Base-by-base conservation (phyloP, 2,329 filamentous ascomycete genomes). In the Fusarium algeriense region DNA sequence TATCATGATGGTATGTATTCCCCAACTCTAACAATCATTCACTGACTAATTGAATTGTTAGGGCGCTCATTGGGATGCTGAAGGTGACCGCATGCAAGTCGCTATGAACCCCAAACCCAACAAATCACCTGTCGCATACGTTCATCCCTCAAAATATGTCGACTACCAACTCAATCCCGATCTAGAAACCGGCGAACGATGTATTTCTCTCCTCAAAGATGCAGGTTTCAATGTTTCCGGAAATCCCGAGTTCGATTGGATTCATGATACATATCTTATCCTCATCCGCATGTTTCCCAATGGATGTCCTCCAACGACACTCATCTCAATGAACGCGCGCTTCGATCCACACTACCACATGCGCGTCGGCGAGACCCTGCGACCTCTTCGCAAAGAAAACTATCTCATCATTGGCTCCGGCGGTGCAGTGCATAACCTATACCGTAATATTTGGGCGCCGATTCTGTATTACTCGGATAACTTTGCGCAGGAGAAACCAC, bases 251-350 rank as follows among this genome's bases (percentile, higher is more conserved):
- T 92, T 92, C 70, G 88, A 92, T 75, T 92, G 90, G 90, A 92
- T 92, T 76, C 90, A 93, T 81, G 91, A 93, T 78, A 91, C 89
- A 0, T 92, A 89, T 75, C 84, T 92, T 6, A 87, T 92, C 61
- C 81, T 92, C 12, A 90, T 92, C 76, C 84, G 89, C 58, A 92
- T 93, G 90, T 92, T 92, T 70, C 90, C 90, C 0, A 70, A 75
- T 4, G 83, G 81, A n/a, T 91, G 88, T 73, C 91, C 91, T 3
- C 91, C 90, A 0, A 91, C 90, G 1, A 91, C 89, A 1, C 66
- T 76, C 19, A 72, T 76, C 43, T 74, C 69, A 10, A 74, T 75
- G 73, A 76, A 75, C 60, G 66, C 70, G 3, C 64, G 66, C 3
- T 74, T 71, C 50, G 74, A 76, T 10, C 73, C 74, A 1, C 74